A percentile compares a stretch with the other conserved stretches of the same genome.
phyloP scores from a whole-genome alignment of 2,329 filamentous ascomycete genomes.

The Pseudogymnoascus sp. region DNA sequence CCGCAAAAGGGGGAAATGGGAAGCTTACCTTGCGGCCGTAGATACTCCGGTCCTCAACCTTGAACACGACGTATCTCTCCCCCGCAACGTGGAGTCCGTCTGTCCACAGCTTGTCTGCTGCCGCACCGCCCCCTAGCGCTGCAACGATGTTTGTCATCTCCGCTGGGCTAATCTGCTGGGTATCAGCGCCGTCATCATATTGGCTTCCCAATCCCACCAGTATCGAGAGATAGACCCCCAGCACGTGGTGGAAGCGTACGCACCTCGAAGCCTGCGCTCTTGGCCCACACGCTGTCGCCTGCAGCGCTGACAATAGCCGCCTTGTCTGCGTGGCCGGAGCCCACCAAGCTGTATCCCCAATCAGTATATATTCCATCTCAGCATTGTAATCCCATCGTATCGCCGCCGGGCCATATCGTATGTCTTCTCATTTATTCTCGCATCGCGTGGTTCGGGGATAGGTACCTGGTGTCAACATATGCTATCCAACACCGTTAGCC shows the following conservation, averaged over 20 bases:
- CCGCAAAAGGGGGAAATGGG: neutral
- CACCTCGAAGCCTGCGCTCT: conserved; percentile 54
- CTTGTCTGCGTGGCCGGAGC: conserved; percentile 71
- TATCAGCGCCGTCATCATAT: neutral
- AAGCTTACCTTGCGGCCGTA: conserved; percentile 75
- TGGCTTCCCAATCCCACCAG: neutral
- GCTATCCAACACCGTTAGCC: conserved; percentile 31
- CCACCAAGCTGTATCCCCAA: conserved; percentile 59
- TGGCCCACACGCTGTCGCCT: conserved; percentile 75
- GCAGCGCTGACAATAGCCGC: conserved; percentile 76
- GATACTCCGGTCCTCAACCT: conserved; percentile 67
- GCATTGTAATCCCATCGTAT: neutral
- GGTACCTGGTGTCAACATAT: conserved; percentile 57
- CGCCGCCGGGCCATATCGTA: neutral
- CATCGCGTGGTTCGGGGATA: conserved; percentile 14
- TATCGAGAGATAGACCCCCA: neutral
- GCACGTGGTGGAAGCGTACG: conserved; percentile 13
- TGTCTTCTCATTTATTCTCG: neutral
- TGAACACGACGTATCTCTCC: conserved; percentile 70
- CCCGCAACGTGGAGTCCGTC: conserved; percentile 70
- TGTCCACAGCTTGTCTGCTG: conserved; percentile 58
- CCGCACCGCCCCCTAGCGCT: conserved; percentile 42
- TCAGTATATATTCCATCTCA: conserved; percentile 17
- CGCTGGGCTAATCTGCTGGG: conserved; percentile 45
- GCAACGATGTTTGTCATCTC: conserved; percentile 53